A percentile compares a stretch with the other conserved stretches of the same genome.
Conservation (phyloP, 345 rosid genomes). For the Hibiscus mutabilis region DNA sequence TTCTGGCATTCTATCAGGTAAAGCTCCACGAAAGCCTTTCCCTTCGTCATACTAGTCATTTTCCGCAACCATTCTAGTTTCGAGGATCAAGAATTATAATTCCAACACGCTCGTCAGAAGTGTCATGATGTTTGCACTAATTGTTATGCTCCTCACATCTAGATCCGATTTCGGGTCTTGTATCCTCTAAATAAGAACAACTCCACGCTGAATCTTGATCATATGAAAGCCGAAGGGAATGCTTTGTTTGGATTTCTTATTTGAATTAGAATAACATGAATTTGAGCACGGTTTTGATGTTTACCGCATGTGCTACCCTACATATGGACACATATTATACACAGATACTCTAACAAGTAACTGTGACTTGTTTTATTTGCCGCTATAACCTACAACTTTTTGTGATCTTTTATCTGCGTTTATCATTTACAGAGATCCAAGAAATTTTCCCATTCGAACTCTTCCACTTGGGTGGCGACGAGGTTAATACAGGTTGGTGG, state of each 20-base stretch:
- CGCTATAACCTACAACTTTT: neutral
- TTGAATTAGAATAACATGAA: neutral
- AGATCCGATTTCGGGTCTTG: neutral
- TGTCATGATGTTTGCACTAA: neutral
- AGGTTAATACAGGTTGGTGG: constrained; percentile 75
- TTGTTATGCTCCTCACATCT: neutral
- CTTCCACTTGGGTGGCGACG: constrained; percentile 98
- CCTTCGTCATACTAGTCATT: neutral
- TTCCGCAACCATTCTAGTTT: neutral
- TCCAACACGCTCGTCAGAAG: neutral
- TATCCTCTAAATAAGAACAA: neutral
- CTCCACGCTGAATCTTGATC: neutral
- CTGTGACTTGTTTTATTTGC: neutral
- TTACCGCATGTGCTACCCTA: neutral
- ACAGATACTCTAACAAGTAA: neutral
- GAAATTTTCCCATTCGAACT: constrained; percentile 91
- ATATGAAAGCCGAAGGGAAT: neutral
- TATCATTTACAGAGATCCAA: constrained; percentile 48
- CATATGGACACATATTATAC: neutral
- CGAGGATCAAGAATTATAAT: neutral
- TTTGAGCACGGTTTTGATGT: neutral
- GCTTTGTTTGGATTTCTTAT: too few relatives aligned
- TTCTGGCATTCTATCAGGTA: constrained; percentile 79
- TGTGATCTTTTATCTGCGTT: neutral
- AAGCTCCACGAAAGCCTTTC: constrained; percentile 22